These are phyloP conservation scores for Trichaptum fuscoviolaceum DNA, from an alignment of 768 basidiomycete species.

Conservation along the genomic window DNA sequence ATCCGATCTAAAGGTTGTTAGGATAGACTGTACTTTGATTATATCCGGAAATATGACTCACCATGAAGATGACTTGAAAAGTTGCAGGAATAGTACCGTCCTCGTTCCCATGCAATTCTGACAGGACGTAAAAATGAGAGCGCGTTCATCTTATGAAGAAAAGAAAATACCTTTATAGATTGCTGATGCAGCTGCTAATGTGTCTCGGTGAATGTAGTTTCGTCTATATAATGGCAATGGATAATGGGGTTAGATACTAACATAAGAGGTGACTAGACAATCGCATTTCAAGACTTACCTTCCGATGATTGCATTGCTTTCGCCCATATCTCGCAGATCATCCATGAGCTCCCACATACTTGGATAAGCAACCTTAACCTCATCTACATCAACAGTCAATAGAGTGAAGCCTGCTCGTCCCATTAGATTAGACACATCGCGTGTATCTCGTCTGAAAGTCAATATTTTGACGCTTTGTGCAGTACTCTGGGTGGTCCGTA, in stretches of 20 bases:
- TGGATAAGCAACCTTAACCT: slow-evolving; percentile 86
- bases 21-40: slow-evolving; percentile 1
- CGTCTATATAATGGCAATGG: slow-evolving; percentile 37
- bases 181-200: slow-evolving; percentile 83
- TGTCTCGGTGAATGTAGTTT: slow-evolving; percentile 72
- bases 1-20: slow-evolving; percentile 56
- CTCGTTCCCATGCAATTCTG: slow-evolving; percentile 80
- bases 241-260: neutral
- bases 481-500: slow-evolving; percentile 21
- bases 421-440: slow-evolving; percentile 89
- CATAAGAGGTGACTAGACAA: neutral
- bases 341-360: slow-evolving; percentile 95
- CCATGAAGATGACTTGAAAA: slow-evolving; percentile 94
- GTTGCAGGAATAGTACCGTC: slow-evolving; percentile 89
- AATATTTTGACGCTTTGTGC: neutral
- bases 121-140: neutral
- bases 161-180: slow-evolving; percentile 76
- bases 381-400: slow-evolving; percentile 93
- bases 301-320: slow-evolving; percentile 86
- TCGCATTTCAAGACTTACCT: slow-evolving; percentile 39
- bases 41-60: slow-evolving; percentile 27
- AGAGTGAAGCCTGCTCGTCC: slow-evolving; percentile 90
- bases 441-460: slow-evolving; percentile 54
- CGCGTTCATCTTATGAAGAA: neutral
- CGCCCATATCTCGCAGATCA: slow-evolving; percentile 95